Evolutionary conservation across 2,329 filamentous ascomycete genomes (phyloP).

Genomic region (Neoscytalidium dimidiatum): DNA sequence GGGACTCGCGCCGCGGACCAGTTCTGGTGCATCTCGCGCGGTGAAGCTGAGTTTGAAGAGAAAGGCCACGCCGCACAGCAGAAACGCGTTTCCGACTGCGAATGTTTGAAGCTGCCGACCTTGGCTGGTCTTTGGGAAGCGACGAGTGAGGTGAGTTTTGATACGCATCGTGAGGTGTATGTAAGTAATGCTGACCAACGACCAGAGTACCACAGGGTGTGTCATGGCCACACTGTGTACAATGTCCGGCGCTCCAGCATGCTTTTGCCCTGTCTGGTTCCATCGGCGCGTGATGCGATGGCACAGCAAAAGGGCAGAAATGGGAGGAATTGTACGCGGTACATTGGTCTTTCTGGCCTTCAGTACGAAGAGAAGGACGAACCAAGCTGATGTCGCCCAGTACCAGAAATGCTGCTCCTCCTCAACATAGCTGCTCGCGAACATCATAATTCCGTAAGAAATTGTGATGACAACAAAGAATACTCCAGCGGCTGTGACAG

Average conservation of each 20-base stretch:
- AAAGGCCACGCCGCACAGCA: constrained; percentile 61
- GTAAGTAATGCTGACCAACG: constrained; percentile 70
- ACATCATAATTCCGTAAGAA: constrained; percentile 86
- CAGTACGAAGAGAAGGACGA: constrained; percentile 50
- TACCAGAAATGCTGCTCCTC: constrained; percentile 99
- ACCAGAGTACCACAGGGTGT: constrained; percentile 72
- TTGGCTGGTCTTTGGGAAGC: not conserved
- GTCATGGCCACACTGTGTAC: constrained; percentile 68
- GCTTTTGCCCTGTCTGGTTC: constrained; percentile 98
- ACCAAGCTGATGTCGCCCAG: constrained; percentile 77
- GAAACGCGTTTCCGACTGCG: constrained; percentile 20
- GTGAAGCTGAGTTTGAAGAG: constrained; percentile 92
- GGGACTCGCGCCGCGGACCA: constrained; percentile 49
- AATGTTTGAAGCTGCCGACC: constrained; percentile 10
- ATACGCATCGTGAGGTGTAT: constrained; percentile 47
- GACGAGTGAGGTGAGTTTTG: constrained; percentile 30
- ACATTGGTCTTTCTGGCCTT: constrained; percentile 22
- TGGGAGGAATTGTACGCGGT: constrained; percentile 4
- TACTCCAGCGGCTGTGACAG: constrained; percentile 44
- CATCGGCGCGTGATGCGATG: constrained; percentile 74
- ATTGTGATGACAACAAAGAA: constrained; percentile 38
- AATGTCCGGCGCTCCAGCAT: constrained; percentile 86
- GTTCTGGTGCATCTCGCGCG: constrained; percentile 81
- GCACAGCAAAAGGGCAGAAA: constrained; percentile 56
- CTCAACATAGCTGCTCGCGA: constrained; percentile 95